Percentiles rank a stretch among this genome's conserved stretches.
These are phyloP conservation scores for Hypoxylon sp. DNA, from an alignment of 2,329 filamentous ascomycete genomes.

Conservation along the genomic window DNA sequence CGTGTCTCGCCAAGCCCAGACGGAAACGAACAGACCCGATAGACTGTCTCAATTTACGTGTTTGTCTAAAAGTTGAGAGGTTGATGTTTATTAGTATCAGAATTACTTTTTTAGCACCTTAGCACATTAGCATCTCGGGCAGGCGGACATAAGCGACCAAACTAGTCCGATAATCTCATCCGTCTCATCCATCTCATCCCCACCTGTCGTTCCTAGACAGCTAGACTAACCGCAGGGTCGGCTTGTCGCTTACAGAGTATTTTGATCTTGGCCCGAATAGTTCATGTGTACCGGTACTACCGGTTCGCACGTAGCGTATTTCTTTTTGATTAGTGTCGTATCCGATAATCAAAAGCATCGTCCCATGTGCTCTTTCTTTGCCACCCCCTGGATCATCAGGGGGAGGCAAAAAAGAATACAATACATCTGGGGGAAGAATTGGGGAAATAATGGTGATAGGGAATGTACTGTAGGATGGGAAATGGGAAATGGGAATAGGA, in stretches of 20 bases:
- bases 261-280: not conserved
- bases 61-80: conserved; percentile 17
- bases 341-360: conserved; percentile 23
- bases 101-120: conserved; percentile 20
- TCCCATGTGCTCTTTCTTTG: conserved; percentile 38
- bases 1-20: conserved; percentile 23
- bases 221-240: conserved; percentile 30
- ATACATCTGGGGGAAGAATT: conserved; percentile 18
- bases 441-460: conserved; percentile 11
- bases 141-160: conserved; percentile 8
- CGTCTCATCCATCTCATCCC: conserved; percentile 24
- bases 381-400: conserved; percentile 54
- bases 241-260: conserved; percentile 15
- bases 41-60: conserved; percentile 30
- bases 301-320: conserved; percentile 22
- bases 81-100: conserved; percentile 25
- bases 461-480: not conserved
- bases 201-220: conserved; percentile 26
- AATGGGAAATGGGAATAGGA: no score
- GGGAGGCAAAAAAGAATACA: conserved; percentile 45
- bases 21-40: conserved; percentile 31
- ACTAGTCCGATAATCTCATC: conserved; percentile 36
- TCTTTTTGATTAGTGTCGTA: conserved; percentile 26
- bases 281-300: conserved; percentile 16
- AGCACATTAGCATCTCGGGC: conserved; percentile 21